phyloP scores from a whole-genome alignment of 768 basidiomycete genomes.

The Hypsizygus marmoreus region DNA sequence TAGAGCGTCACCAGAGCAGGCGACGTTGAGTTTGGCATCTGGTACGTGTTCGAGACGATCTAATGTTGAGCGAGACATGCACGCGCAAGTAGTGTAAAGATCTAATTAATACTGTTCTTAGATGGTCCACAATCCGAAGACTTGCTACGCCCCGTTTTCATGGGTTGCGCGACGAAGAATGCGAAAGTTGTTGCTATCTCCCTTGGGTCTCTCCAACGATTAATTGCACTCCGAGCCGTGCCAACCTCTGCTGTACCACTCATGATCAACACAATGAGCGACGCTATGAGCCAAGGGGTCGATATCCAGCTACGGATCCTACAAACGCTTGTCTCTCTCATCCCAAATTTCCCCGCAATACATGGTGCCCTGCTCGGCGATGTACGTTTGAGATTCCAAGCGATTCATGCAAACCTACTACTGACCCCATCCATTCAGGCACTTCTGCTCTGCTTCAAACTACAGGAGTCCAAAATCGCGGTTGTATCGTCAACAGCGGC shows the following conservation, averaged over 20 bases:
- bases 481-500: conserved; percentile 98
- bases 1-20: conserved; percentile 80
- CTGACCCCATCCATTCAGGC: conserved; percentile 50
- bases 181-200: conserved; percentile 94
- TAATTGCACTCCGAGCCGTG: conserved; percentile 86
- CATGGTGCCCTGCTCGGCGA: conserved; percentile 81
- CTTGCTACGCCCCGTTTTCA: conserved; percentile 84
- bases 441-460: conserved; percentile 88
- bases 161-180: conserved; percentile 92
- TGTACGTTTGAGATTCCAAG: conserved; percentile 38
- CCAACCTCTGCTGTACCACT: conserved; percentile 75
- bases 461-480: conserved; percentile 93
- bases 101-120: too few species aligned
- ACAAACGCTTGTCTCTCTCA: conserved; percentile 87
- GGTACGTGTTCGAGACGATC: conserved; percentile 47
- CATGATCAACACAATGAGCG: conserved; percentile 82
- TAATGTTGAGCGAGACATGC: conserved; percentile 1
- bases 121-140: conserved; percentile 81
- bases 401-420: neutral
- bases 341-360: conserved; percentile 84
- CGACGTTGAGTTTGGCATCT: conserved; percentile 68
- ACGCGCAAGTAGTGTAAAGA: too few species aligned
- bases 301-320: conserved; percentile 95
- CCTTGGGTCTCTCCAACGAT: conserved; percentile 85
- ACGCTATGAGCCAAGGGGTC: conserved; percentile 90